Evolutionary conservation across 202 grass and related monocot species (phyloP).

Genomic region (Carex arenaria): DNA sequence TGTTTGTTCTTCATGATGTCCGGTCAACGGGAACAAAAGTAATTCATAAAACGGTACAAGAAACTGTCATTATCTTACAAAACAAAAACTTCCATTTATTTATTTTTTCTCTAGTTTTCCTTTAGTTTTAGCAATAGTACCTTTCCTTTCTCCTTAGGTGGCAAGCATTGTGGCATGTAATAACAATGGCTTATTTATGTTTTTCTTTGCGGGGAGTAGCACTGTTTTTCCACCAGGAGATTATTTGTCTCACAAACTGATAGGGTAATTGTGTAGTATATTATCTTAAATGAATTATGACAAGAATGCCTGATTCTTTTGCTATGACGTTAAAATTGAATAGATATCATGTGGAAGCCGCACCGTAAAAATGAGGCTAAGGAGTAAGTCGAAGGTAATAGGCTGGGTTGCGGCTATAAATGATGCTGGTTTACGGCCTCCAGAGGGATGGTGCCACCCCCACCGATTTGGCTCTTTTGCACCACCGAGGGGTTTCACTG

Average conservation of each 20-base stretch:
- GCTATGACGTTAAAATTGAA: neutral
- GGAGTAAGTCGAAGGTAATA: conserved; percentile 70
- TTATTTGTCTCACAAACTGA: neutral
- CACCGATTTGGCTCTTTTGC: conserved; percentile 95
- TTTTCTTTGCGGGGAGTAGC: neutral
- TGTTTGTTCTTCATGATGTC: neutral
- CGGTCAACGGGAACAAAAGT: neutral
- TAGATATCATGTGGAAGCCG: conserved; percentile 85
- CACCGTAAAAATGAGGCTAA: conserved; percentile 61
- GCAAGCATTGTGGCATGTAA: neutral
- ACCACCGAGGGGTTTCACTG: conserved; percentile 74
- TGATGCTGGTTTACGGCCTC: conserved; percentile 69
- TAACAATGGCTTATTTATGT: neutral
- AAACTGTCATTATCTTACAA: neutral
- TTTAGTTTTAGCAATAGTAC: neutral
- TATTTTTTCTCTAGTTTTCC: neutral
- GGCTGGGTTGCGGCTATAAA: conserved; percentile 97
- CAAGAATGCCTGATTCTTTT: neutral
- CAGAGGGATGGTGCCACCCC: conserved; percentile 89
- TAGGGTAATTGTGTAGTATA: neutral
- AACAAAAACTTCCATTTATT: neutral
- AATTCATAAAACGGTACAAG: neutral
- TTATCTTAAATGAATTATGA: neutral
- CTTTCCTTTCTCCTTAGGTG: neutral
- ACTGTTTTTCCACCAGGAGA: neutral